Evolutionary conservation across 306 rosid genomes (phyloP).

Genomic region (Cucurbita pepo): DNA sequence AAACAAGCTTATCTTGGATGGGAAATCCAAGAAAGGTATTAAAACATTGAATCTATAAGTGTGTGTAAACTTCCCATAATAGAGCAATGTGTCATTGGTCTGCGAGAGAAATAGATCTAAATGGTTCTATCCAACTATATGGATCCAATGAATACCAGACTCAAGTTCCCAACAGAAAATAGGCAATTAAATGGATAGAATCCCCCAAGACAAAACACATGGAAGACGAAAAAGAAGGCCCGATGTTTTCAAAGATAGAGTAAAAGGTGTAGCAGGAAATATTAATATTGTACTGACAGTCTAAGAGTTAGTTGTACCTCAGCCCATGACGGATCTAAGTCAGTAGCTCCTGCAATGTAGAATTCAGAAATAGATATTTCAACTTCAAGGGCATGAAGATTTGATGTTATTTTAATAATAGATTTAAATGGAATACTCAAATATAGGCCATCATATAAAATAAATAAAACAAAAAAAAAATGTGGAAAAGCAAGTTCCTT

Average conservation of each 20-base stretch:
- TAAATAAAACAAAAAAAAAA: background rate
- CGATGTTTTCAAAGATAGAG: background rate
- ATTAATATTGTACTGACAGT: background rate
- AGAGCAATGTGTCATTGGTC: too few relatives aligned
- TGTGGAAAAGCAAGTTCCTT: background rate
- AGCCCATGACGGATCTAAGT: slow-evolving; percentile 83
- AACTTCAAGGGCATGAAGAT: too few relatives aligned
- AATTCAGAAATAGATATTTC: background rate
- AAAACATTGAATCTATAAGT: background rate
- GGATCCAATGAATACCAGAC: background rate
- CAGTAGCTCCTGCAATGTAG: slow-evolving; percentile 56
- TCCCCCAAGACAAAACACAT: background rate
- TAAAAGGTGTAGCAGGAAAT: background rate
- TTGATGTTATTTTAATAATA: too few relatives aligned
- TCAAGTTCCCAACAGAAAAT: background rate
- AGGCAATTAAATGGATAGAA: background rate
- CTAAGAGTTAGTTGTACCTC: slow-evolving; percentile 38
- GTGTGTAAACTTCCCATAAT: background rate
- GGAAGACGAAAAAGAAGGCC: background rate
- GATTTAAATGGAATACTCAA: background rate
- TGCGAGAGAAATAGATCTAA: too few relatives aligned
- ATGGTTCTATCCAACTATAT: background rate
- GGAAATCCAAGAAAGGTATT: background rate
- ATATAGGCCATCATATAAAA: background rate
- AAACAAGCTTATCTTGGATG: background rate